Evolutionary conservation across 2,329 filamentous ascomycete species (phyloP).

Genomic region (Onygena corvina): DNA sequence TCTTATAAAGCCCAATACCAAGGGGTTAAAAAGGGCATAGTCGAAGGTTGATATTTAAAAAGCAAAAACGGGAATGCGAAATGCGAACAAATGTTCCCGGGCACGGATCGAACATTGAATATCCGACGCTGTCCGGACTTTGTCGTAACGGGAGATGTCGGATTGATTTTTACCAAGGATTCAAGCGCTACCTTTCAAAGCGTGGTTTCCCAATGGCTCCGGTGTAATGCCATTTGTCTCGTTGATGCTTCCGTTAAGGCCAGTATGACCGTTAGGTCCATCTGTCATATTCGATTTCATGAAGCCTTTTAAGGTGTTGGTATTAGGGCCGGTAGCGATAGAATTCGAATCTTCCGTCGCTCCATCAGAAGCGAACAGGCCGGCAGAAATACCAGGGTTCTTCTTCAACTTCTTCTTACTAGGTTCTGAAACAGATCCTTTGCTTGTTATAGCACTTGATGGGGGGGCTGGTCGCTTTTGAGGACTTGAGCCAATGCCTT

Average conservation of each 20-base stretch:
- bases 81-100: not conserved
- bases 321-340: not conserved
- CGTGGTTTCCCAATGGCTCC: not conserved
- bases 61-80: not conserved
- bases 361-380: constrained; percentile 24
- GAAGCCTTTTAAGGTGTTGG: constrained; percentile 2
- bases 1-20: not conserved
- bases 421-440: constrained; percentile 24
- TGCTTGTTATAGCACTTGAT: constrained; percentile 15
- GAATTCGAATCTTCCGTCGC: not conserved
- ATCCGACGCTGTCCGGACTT: not conserved
- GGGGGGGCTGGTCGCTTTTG: constrained; percentile 14
- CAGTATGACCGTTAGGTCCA: constrained; percentile 1
- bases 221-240: not conserved
- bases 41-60: not conserved
- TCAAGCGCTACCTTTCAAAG: constrained; percentile 5
- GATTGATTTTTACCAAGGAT: not conserved
- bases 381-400: constrained; percentile 24
- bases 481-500: constrained; percentile 10
- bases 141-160: not conserved
- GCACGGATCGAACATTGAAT: not conserved
- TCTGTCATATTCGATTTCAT: constrained; percentile 5
- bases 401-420: constrained; percentile 36
- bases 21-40: not conserved
- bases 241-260: not conserved